Conservation (phyloP, 2,329 filamentous ascomycete species). For the Exophiala calicioides region DNA sequence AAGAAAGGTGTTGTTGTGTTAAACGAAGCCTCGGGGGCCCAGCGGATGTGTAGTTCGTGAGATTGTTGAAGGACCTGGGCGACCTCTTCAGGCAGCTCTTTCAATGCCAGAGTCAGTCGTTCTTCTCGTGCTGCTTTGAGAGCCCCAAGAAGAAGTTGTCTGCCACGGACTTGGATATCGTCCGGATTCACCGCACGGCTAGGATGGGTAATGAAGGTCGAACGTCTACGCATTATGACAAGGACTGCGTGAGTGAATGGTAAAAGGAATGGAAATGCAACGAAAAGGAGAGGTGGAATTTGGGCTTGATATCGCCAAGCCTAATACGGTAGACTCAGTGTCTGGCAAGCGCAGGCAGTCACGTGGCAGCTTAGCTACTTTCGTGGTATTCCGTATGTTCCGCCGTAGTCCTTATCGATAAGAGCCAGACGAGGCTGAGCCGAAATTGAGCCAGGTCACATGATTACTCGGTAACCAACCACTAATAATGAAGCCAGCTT, state of each 20-base stretch:
- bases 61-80: constrained; percentile 59
- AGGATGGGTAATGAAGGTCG: constrained; percentile 25
- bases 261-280: too few relatives aligned
- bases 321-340: too few relatives aligned
- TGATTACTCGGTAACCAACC: too few relatives aligned
- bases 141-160: constrained; percentile 57
- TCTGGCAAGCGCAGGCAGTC: too few relatives aligned
- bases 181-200: constrained; percentile 57
- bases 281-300: too few relatives aligned
- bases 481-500: too few relatives aligned
- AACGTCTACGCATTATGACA: constrained; percentile 21
- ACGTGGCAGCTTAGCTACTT: too few relatives aligned
- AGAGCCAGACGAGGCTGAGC: too few relatives aligned
- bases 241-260: too few relatives aligned
- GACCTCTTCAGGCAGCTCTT: constrained; percentile 72
- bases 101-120: constrained; percentile 69
- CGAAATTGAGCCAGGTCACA: too few relatives aligned
- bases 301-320: too few relatives aligned
- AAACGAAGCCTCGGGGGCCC: constrained; percentile 64
- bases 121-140: constrained; percentile 75
- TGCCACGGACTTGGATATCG: constrained; percentile 59
- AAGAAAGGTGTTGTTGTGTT: constrained; percentile 67
- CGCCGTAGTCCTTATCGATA: constrained; percentile 11
- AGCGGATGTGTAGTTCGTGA: constrained; percentile 76
- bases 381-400: too few relatives aligned